A percentile compares a stretch with the other conserved stretches of the same genome.
phyloP scores from a whole-genome alignment of 1,284 basidiomycete species.

The Boletus mariae region DNA sequence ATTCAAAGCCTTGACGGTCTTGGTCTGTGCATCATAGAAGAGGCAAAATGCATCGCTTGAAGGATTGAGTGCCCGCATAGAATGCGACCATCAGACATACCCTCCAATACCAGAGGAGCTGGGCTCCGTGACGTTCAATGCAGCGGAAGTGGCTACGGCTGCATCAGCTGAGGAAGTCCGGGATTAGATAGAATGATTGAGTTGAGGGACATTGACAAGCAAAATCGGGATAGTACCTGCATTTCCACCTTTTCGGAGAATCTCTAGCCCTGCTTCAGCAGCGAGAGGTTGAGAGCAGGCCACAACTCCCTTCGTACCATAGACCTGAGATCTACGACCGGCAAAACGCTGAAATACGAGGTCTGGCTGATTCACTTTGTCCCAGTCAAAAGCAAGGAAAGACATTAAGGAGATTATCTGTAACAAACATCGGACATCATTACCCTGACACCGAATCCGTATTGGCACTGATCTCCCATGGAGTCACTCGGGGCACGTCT shows the following conservation, averaged over 20 bases:
- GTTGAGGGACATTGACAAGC: background rate
- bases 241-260: constrained; percentile 87
- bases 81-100: constrained; percentile 37
- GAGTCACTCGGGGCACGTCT: constrained; percentile 52
- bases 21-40: constrained; percentile 82
- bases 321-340: constrained; percentile 73
- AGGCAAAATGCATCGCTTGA: constrained; percentile 86
- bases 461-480: constrained; percentile 24
- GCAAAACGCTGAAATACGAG: constrained; percentile 58
- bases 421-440: background rate
- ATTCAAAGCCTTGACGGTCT: constrained; percentile 79
- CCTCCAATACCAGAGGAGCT: constrained; percentile 80
- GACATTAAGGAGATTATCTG: constrained; percentile 29
- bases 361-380: constrained; percentile 60
- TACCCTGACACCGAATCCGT: background rate
- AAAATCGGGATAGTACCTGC: constrained; percentile 51
- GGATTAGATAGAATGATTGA: background rate
- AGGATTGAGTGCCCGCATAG: constrained; percentile 8
- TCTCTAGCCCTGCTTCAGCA: constrained; percentile 83
- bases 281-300: constrained; percentile 90
- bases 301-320: constrained; percentile 85
- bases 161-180: constrained; percentile 51
- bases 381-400: constrained; percentile 59
- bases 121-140: constrained; percentile 86
- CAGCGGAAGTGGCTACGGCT: constrained; percentile 80